Evolutionary conservation across 768 basidiomycete species (phyloP), one percentile per base, ranked within the genome.

Genomic region (Lepiota venenata): DNA sequence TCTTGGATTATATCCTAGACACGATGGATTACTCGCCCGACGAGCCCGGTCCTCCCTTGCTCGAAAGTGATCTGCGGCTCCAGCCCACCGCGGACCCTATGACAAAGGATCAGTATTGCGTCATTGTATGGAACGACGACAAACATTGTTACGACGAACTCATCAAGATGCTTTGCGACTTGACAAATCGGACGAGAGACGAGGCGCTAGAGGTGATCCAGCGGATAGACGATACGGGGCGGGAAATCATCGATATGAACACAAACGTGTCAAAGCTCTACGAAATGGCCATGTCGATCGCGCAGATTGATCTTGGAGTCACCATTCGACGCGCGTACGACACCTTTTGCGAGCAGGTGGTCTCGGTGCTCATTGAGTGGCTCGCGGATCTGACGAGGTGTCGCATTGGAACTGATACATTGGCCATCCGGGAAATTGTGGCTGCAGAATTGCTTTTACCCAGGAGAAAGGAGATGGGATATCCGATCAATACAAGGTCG

Each of bases 91-190:
- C 81, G 5, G 89, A 93, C 60, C 88, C 89, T 9, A 83, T 87
- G 78, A 79, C 80, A 73, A 86, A 85, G 57, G 89, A 92, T 60
- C 80, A 85, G 50, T 92, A 85, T 61, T 86, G 88, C 41, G 78
- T 98, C 54, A 76, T 96, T 22, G 70, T 98, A 4, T 98, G 94
- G 94, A 94, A 95, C 71, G 95, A 97, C 68, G 97, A 99, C 69
- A 96, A 95, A 61, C 97, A 98, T 69, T 93, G 92, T 0, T 89
- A 87, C 62, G 85, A 88, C 47, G 93, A 98, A 63, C 85, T 97
- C 50, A 87, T 87, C 58, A 80, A 82, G 56, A 78, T 93, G 39
- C 70, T 91, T 5, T 75, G 77, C 54, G 88, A 88, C 42, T 68
- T 78, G 62, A 76, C 78, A 0, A 71, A 71, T 52, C 77, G 79